Base-by-base conservation (phyloP, 352 stramenopile species). In the Globisporangium iwayamae region DNA sequence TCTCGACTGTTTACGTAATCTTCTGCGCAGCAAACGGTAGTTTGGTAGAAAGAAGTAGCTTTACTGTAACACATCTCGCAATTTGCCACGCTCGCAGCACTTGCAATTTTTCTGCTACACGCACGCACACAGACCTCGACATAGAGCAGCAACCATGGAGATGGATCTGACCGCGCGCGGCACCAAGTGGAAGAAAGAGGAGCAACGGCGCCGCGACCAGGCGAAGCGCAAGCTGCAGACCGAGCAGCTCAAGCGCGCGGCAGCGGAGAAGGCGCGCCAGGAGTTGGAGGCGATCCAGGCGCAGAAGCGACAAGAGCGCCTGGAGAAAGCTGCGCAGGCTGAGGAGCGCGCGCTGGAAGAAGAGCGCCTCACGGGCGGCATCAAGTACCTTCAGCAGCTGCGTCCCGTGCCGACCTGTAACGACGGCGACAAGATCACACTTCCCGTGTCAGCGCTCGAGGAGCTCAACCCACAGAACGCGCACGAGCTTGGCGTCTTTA, bases 361-460 rank as follows among this genome's bases (percentile, higher is more conserved):
- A 62, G 74, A 91, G 57, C 85, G 81, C 16, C 32, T 89, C 20
- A 92, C 85, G 0, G 85, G 82, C 55, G 83, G 85, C 53, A 89
- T 92, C 67, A 76, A 73, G 63, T 92, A 87, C 62, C 58, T 76
- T 28, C 66, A 87, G 58, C 56, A 67, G 48, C 72, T 94, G 25
- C 64, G 63, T 14, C 73, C 81, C 0, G 67, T 87, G 22, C 74
- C 81, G 8, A 87, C 80, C 2, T 51, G 56, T 2, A 67, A 47
- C 28, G 85, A 92, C 56, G 83, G 83, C 47, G 85, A 94, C 72
- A 89, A 91, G 73, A 88, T 94, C 55, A 81, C 75, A 34, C 69
- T 96, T 43, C 84, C 87, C 0, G 78, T 89, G 22, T 91, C 80
- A 38, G 81, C 83, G 57, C 76, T 96, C 39, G 79, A 91, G 62